Evolutionary conservation across 768 basidiomycete genomes (phyloP), one percentile per base, ranked within the genome.

Genomic region (button mushroom (Agaricus bisporus)): DNA sequence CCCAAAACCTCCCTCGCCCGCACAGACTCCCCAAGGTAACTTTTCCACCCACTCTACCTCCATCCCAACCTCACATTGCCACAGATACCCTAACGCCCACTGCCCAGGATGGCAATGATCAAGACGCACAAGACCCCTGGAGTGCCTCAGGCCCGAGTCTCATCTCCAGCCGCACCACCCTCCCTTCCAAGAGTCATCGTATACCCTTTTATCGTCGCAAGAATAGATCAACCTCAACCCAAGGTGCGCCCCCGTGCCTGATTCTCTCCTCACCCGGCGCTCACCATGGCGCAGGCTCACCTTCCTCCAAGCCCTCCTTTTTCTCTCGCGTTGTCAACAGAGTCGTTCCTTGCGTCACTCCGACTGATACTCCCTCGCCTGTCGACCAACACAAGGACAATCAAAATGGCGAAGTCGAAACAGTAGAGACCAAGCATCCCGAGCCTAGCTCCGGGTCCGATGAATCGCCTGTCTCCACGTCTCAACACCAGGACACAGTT

Each of bases 301-400:
- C 61, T 25, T 51, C 60, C 36, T 58, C 59, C 12, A 56, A 78
- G 69, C 70, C 75, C 49, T 85, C 85, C 39, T 79, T 88, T 61
- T 70, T 87, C 51, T 76, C 80, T 47, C 80, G 78, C 63, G 72
- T 88, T 49, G 71, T 88, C 56, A 80, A 78, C 59, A 80, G 75
- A 57, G 76, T 88, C 58, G 77, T 89, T 43, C 87, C 87, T 28
- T 89, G 87, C 57, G 73, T 87, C 26, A 71, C 76, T 12, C 72
- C 80, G 17, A 75, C 73, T 29, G 66, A 54, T 47, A 47, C 3
- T 38, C 52, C 26, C 18, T 29, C 38, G 7, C 45, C 44, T 45
- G 11, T 28, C 36, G 45, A 54, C 28, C 45, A 47, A 28, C 28
- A 44, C 15, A 47, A 70, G 28, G 70, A 75, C 49, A 79, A 75